Conservation (phyloP, 768 basidiomycete genomes). For the Tulasnella sp. region DNA sequence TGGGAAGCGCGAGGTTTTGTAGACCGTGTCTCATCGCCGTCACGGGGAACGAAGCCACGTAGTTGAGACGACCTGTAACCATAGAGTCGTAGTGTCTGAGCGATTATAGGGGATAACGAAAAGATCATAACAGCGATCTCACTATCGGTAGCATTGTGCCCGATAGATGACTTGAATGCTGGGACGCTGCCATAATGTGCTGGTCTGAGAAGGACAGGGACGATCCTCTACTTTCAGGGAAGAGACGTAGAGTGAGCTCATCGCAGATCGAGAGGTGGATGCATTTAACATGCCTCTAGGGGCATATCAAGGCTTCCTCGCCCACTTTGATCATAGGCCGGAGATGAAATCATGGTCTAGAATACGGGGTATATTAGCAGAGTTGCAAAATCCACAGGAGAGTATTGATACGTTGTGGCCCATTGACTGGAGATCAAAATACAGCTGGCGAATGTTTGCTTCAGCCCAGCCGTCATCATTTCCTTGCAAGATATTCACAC, state of each 20-base stretch:
- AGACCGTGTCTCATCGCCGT: conserved; percentile 7
- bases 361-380: too few species aligned
- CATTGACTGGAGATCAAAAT: neutral
- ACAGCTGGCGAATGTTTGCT: conserved; percentile 7
- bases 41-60: conserved; percentile 9
- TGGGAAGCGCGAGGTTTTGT: neutral
- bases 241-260: too few species aligned
- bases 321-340: conserved; percentile 1
- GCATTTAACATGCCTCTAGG: too few species aligned
- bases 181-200: neutral
- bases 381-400: too few species aligned
- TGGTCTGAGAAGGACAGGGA: neutral
- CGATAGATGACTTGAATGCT: neutral
- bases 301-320: conserved; percentile 4
- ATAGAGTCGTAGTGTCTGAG: neutral
- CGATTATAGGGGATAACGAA: too few species aligned
- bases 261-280: too few species aligned
- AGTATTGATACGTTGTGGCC: neutral
- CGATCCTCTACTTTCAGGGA: too few species aligned
- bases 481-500: conserved; percentile 10
- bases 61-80: conserved; percentile 3
- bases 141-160: conserved; percentile 4
- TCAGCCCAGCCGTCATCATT: conserved; percentile 16
- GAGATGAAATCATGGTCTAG: neutral
- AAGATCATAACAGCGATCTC: neutral